Percentiles rank a stretch among this genome's conserved stretches.
Conservation (phyloP, 2,329 filamentous ascomycete species). For the Magnaporthiopsis poae region DNA sequence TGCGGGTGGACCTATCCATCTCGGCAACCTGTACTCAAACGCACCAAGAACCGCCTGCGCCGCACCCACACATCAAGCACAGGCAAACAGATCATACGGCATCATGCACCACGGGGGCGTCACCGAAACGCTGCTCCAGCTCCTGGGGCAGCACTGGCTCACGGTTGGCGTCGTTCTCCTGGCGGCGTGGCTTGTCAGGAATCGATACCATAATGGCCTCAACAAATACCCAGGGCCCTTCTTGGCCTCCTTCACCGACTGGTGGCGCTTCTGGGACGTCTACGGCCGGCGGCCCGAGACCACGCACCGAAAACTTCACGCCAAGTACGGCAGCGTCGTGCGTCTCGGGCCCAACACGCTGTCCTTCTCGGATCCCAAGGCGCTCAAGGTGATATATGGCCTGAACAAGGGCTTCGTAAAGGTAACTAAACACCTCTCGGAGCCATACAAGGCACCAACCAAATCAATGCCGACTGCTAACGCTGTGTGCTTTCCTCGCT, state of each 20-base stretch:
- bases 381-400: conserved; percentile 68
- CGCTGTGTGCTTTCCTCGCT: too few species aligned
- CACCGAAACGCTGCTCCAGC: conserved; percentile 24
- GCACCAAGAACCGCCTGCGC: background rate
- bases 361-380: conserved; percentile 63
- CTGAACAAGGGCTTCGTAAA: conserved; percentile 73
- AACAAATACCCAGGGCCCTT: conserved; percentile 64
- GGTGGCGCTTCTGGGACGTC: conserved; percentile 66
- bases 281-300: conserved; percentile 53
- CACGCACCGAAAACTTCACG: conserved; percentile 59
- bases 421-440: conserved; percentile 30
- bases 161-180: conserved; percentile 24
- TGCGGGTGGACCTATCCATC: too few species aligned
- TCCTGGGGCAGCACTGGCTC: conserved; percentile 34
- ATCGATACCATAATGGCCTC: conserved; percentile 46
- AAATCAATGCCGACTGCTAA: background rate
- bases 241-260: conserved; percentile 58
- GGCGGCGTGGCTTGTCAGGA: conserved; percentile 34
- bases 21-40: background rate
- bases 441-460: background rate
- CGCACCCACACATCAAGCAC: background rate
- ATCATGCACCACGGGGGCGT: conserved; percentile 15
- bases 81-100: background rate
- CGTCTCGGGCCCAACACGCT: conserved; percentile 64
- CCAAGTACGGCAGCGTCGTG: conserved; percentile 63